phyloP scores from a whole-genome alignment of 192 early-diverging fungal species.

The Coemansia erecta region DNA sequence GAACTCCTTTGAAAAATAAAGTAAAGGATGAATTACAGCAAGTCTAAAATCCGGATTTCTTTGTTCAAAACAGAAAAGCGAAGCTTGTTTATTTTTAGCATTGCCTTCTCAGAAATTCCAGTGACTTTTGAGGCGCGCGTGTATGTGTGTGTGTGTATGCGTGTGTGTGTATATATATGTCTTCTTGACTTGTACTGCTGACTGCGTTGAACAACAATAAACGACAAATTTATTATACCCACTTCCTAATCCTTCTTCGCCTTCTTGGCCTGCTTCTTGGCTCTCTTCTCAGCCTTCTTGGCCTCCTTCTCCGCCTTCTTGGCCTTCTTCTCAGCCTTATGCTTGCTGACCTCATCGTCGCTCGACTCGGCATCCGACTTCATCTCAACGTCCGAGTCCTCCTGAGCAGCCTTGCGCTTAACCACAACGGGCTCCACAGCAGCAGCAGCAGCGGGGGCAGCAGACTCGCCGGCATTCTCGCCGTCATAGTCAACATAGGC shows the following conservation, averaged over 20 bases:
- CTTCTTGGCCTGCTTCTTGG: conserved; percentile 35
- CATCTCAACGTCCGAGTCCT: conserved; percentile 29
- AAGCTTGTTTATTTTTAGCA: not conserved
- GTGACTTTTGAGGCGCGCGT: not conserved
- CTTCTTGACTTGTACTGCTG: too few relatives aligned
- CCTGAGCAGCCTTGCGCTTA: conserved; percentile 29
- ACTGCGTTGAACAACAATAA: not conserved
- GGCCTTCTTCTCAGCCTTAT: conserved; percentile 25
- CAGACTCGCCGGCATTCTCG: conserved; percentile 8
- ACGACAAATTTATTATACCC: not conserved
- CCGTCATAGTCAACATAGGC: conserved; percentile 67
- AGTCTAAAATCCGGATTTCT: too few relatives aligned
- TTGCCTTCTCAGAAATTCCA: not conserved
- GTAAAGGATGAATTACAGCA: too few relatives aligned
- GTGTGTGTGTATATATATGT: too few relatives aligned
- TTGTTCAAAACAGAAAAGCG: too few relatives aligned
- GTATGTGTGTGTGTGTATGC: too few relatives aligned
- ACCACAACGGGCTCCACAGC: not conserved
- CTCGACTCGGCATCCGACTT: conserved; percentile 36
- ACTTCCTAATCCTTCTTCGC: conserved; percentile 28
- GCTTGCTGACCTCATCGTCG: conserved; percentile 9
- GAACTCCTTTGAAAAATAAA: too few relatives aligned
- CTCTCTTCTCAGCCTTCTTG: conserved; percentile 36
- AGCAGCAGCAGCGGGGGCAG: not conserved
- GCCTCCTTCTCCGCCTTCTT: conserved; percentile 25